Conservation (phyloP, 306 rosid species). For the Argentina anserina region DNA sequence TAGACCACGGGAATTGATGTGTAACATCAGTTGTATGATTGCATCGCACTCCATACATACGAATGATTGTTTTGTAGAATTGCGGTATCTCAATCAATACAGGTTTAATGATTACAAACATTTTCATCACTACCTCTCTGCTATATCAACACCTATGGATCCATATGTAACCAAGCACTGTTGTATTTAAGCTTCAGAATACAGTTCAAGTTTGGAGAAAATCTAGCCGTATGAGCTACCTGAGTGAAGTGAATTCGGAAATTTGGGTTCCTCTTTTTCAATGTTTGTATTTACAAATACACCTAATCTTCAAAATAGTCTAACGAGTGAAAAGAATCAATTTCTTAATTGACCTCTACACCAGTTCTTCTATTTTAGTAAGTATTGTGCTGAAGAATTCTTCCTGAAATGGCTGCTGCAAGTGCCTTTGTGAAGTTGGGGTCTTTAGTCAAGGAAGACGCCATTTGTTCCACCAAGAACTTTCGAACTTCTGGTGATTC, state of each 20-base stretch:
- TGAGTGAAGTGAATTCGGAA: constrained; percentile 30
- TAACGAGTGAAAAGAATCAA: constrained; percentile 7
- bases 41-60: background rate
- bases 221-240: constrained; percentile 15
- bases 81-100: too few relatives aligned
- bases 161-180: background rate
- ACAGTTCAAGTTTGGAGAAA: constrained; percentile 7
- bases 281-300: constrained; percentile 62
- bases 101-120: background rate
- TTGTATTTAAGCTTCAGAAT: background rate
- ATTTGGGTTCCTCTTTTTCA: constrained; percentile 15
- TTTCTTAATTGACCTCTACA: constrained; percentile 13
- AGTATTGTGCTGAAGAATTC: constrained; percentile 35
- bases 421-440: constrained; percentile 92
- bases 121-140: background rate
- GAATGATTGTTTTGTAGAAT: too few relatives aligned
- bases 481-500: constrained; percentile 56
- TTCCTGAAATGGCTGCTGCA: constrained; percentile 91
- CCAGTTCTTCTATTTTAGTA: constrained; percentile 25
- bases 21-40: background rate
- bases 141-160: background rate
- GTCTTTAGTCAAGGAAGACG: constrained; percentile 85
- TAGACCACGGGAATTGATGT: background rate
- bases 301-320: constrained; percentile 28
- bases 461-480: constrained; percentile 88